Conservation (phyloP, 2,329 filamentous ascomycete species). For the Trichophyton equinum region DNA sequence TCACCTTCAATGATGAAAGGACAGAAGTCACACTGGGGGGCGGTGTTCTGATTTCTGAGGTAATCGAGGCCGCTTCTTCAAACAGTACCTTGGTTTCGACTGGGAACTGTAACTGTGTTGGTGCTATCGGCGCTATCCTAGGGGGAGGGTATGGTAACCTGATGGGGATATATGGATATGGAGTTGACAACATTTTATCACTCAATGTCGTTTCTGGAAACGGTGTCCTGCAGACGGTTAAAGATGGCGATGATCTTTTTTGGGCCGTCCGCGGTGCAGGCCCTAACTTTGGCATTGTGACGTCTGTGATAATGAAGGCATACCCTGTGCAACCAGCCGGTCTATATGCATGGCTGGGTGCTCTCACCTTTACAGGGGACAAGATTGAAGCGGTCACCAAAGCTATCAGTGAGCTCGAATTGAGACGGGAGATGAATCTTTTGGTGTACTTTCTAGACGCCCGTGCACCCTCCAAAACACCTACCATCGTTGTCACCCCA, state of each 20-base stretch:
- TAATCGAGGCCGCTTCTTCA: background rate
- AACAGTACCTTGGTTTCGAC: slow-evolving; percentile 17
- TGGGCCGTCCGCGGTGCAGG: slow-evolving; percentile 47
- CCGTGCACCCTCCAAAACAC: slow-evolving; percentile 16
- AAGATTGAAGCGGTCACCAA: background rate
- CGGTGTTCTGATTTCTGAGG: slow-evolving; percentile 21
- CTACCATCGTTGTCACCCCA: slow-evolving; percentile 17
- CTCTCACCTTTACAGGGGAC: background rate
- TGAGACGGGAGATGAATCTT: slow-evolving; percentile 14
- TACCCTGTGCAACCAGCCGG: slow-evolving; percentile 23
- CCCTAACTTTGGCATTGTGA: slow-evolving; percentile 48
- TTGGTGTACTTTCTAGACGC: background rate
- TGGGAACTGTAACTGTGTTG: slow-evolving; percentile 42
- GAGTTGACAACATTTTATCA: slow-evolving; percentile 42
- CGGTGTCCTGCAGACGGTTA: slow-evolving; percentile 31
- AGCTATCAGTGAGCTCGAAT: slow-evolving; percentile 20
- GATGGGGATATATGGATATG: slow-evolving; percentile 42
- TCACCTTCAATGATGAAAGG: slow-evolving; percentile 33
- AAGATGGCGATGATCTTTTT: slow-evolving; percentile 32
- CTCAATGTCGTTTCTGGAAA: slow-evolving; percentile 42
- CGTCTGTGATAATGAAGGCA: slow-evolving; percentile 24
- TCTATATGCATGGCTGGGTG: background rate
- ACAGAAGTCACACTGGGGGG: slow-evolving; percentile 38
- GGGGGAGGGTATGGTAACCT: slow-evolving; percentile 47
- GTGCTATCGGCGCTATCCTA: slow-evolving; percentile 38